Conservation (phyloP, 768 basidiomycete species). For the Megacollybia marginata region DNA sequence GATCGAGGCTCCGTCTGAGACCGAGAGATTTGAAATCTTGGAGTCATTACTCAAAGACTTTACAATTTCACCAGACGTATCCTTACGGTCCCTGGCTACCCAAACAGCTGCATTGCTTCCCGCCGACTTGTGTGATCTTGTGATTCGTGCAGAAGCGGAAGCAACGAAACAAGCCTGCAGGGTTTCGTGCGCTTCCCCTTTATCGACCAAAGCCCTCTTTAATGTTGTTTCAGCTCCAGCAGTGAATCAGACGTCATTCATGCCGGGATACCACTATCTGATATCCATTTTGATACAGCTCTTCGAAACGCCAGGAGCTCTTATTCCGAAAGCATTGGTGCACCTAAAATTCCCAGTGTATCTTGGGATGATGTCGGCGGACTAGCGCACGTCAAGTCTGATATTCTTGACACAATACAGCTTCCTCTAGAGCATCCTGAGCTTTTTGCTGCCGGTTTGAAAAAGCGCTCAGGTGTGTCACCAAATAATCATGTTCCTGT, state of each 20-base stretch:
- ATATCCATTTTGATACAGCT: conserved; percentile 65
- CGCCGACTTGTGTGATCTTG: conserved; percentile 68
- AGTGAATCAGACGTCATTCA: conserved; percentile 19
- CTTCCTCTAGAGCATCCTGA: conserved; percentile 88
- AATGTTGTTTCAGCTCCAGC: conserved; percentile 11
- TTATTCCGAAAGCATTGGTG: conserved; percentile 92
- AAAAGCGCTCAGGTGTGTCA: conserved; percentile 83
- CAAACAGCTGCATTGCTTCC: conserved; percentile 91
- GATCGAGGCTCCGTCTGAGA: conserved; percentile 71
- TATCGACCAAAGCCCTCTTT: background rate
- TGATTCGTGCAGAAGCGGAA: conserved; percentile 46
- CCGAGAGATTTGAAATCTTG: conserved; percentile 61
- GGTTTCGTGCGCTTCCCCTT: background rate
- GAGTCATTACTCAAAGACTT: conserved; percentile 30
- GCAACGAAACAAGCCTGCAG: conserved; percentile 42
- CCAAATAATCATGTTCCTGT: background rate
- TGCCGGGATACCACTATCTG: conserved; percentile 37
- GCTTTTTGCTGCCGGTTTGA: conserved; percentile 82
- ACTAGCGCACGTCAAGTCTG: conserved; percentile 75
- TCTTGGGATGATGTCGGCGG: conserved; percentile 98
- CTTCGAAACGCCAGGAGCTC: conserved; percentile 64
- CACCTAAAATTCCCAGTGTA: conserved; percentile 92
- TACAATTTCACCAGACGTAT: conserved; percentile 67
- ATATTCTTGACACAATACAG: conserved; percentile 95
- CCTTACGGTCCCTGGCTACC: conserved; percentile 59